Conservation (phyloP, 148 eudicot genomes). For the Simmondsia chinensis region DNA sequence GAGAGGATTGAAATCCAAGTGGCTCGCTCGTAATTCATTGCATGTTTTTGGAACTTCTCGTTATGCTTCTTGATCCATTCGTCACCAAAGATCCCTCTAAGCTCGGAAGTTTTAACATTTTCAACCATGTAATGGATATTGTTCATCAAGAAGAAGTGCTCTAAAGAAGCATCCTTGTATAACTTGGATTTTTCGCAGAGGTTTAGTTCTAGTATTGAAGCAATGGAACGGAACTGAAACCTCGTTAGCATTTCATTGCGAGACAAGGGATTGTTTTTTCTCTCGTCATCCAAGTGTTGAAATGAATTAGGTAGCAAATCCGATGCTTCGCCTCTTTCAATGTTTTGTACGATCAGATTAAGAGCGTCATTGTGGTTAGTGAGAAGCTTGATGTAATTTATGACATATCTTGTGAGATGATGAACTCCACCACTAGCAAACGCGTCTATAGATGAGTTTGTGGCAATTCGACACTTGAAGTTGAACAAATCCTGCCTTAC, state of each 20-base stretch:
- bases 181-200: constrained; percentile 43
- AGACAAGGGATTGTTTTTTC: no score
- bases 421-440: constrained; percentile 54
- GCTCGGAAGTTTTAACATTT: constrained; percentile 40
- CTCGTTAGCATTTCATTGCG: neutral
- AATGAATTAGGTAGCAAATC: no score
- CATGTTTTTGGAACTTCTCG: constrained; percentile 40
- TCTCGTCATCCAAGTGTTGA: no score
- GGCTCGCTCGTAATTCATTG: constrained; percentile 46
- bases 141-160: constrained; percentile 66
- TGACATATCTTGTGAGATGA: constrained; percentile 61
- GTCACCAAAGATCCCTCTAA: constrained; percentile 33
- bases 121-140: constrained; percentile 61
- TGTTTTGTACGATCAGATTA: constrained; percentile 37
- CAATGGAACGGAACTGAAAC: constrained; percentile 29
- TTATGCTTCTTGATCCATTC: constrained; percentile 51
- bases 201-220: constrained; percentile 40
- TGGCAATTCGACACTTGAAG: constrained; percentile 40
- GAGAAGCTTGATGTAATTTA: constrained; percentile 50
- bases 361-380: constrained; percentile 44
- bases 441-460: constrained; percentile 31
- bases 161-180: constrained; percentile 47
- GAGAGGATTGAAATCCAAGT: constrained; percentile 54
- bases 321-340: constrained; percentile 12
- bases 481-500: constrained; percentile 37